phyloP scores from a whole-genome alignment of 176 grass and related monocot genomes.

The Zizania latifolia region DNA sequence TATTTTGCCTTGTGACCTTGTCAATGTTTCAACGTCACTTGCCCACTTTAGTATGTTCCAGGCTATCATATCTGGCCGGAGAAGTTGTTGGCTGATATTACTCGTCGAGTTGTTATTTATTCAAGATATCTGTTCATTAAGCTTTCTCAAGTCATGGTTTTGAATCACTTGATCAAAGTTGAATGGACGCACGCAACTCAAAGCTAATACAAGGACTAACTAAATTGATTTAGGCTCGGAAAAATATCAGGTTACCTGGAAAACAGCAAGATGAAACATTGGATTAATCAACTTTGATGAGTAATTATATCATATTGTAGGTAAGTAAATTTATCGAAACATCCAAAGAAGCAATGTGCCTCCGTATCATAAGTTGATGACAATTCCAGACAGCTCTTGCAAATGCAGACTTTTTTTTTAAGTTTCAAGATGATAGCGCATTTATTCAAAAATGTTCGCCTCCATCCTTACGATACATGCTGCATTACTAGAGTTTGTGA shows the following conservation, averaged over 20 bases:
- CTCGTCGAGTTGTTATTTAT: too few species aligned
- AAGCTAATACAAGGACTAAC: neutral
- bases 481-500: constrained; percentile 11
- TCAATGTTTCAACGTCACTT: too few species aligned
- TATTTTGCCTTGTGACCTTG: too few species aligned
- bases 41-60: too few species aligned
- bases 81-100: too few species aligned
- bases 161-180: too few species aligned
- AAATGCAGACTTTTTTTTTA: neutral
- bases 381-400: neutral
- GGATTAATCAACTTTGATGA: neutral
- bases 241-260: too few species aligned
- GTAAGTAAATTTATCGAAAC: neutral
- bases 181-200: too few species aligned
- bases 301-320: neutral
- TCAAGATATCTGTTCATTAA: too few species aligned
- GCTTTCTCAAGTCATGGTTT: too few species aligned
- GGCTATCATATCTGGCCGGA: too few species aligned
- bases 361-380: neutral
- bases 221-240: neutral
- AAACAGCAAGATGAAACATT: too few species aligned
- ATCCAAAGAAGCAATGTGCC: neutral
- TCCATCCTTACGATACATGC: constrained; percentile 25
- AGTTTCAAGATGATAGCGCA: constrained; percentile 7
- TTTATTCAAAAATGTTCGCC: constrained; percentile 35